Evolutionary conservation across 805 yeast species (phyloP), one percentile per base, ranked within the genome.

Genomic region (Kuraishia hungarica): DNA sequence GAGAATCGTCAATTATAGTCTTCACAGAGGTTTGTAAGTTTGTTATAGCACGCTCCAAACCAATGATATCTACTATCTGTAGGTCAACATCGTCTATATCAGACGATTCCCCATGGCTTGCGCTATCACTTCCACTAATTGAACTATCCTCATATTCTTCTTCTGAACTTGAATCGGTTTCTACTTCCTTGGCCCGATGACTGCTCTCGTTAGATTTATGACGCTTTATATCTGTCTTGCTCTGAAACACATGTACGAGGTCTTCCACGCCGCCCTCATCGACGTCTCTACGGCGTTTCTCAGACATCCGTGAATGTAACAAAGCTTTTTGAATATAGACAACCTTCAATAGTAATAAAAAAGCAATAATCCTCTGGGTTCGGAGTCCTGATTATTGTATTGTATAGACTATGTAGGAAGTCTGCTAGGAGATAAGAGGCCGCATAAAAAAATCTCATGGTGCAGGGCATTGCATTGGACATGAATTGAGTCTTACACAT

Each of bases 1-100:
- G 90, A 1, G 89, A 77, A n/a, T 78, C 77, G 3, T 76, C 71
- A 1, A 85, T 56, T 20, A 87, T 74, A 13, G 74, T 70, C 53
- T 72, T 72, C 7, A 84, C 70, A 23, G 81, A 72, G 50, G 78
- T 80, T 55, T 84, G 82, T 2, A 85, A 63, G 50, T 74, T 76
- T 1, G 76, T 66, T 2, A 81, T 76, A 0, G 86, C 78, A 63
- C 81, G 82, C 57, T 84, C 88, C 15, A 80, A 54, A 17, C 60
- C 57, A 11, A 68, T 57, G 2, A 69, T 63, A 28, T 66, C 69
- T 0, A 68, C 60, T 19, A 61, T 51, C 10, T 24, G 28, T 17
- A 53, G 20, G 5, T 49, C 47, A 21, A 23, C 35, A 26, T 51
- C 46, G 23, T 51, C 43, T 15, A 35, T 15, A 13, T 35, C n/a